These are phyloP conservation scores for Hordeum pubiflorum DNA, from an alignment of 202 grass and related monocot genomes.

Conservation along the genomic window DNA sequence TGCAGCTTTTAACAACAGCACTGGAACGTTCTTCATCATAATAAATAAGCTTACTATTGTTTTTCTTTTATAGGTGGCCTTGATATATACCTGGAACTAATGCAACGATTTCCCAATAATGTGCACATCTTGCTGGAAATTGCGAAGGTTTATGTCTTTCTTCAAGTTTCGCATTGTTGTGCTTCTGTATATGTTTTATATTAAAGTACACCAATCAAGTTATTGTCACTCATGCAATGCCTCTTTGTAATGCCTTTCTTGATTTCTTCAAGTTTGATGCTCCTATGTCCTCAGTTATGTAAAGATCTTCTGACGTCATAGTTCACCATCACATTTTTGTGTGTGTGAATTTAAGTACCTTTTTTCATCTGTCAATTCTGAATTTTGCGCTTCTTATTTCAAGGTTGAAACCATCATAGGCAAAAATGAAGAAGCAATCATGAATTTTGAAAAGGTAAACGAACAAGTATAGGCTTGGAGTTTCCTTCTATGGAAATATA, in stretches of 20 bases:
- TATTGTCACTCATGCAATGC: not conserved
- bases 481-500: not conserved
- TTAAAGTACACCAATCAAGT: not conserved
- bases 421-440: slow-evolving; percentile 73
- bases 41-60: slow-evolving; percentile 12
- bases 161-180: not conserved
- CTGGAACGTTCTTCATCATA: not conserved
- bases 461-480: slow-evolving; percentile 18
- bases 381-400: slow-evolving; percentile 27
- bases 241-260: slow-evolving; percentile 8
- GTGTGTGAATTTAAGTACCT: slow-evolving; percentile 9
- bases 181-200: not conserved
- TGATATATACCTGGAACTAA: slow-evolving; percentile 75
- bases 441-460: slow-evolving; percentile 96
- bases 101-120: slow-evolving; percentile 86
- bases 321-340: slow-evolving; percentile 4
- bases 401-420: slow-evolving; percentile 92
- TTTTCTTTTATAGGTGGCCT: slow-evolving; percentile 69
- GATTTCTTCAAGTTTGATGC: slow-evolving; percentile 6
- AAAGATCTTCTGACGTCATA: slow-evolving; percentile 4
- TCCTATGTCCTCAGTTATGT: not conserved
- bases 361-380: slow-evolving; percentile 1
- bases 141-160: slow-evolving; percentile 57
- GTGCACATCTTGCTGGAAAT: slow-evolving; percentile 90
- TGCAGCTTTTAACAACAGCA: not conserved